Base-by-base conservation (phyloP, 2,329 filamentous ascomycete genomes). In the Epichloe brachyelytri region DNA sequence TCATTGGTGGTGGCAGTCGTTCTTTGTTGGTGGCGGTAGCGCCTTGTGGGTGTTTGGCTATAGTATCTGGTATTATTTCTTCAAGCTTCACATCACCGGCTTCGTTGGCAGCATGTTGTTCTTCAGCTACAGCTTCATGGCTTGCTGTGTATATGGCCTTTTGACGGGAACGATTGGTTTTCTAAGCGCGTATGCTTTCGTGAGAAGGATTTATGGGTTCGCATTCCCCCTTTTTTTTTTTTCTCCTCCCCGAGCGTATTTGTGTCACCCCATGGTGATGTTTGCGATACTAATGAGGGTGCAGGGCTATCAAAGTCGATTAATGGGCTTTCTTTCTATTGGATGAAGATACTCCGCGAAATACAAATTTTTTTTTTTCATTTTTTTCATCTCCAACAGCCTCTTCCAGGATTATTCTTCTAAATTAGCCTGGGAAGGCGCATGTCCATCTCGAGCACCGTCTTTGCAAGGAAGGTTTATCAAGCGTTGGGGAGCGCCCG, bases 1-100 rank as follows among this genome's bases (percentile, higher is more conserved):
- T 68, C 79, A 88, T 64, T 95, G 88, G 88, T 93, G 86, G 86
- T 94, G 88, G 88, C 85, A 87, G 65, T 88, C 85, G 48, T 93
- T 95, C 70, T 68, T 87, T 46, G 79, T 89, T 8, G 88, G 88
- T 43, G 85, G 83, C 46, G 80, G 83, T 58, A 88, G 83, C 58
- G 79, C 85, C 6, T 66, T 88, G 54, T 95, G 88, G 87, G 79
- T 95, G 38, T 93, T 91, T 63, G 64, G 79, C 38, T 94, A 93
- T 70, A 87, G 85, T 64, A 71, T 83, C 47, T 95, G 86, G 83
- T 94, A 91, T 70, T 94, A 88, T 68, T 76, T 82, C 59, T 81
- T 80, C 57, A 88, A 86, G 65, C 74, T 95, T 51, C 85, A 90
- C 65, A 87, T 95, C 56, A 78, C 80, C 5, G 88, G 88, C 5